Evolutionary conservation across 2,329 filamentous ascomycete species (phyloP), one percentile per base, ranked within the genome.

Genomic region (Fusarium sp.): DNA sequence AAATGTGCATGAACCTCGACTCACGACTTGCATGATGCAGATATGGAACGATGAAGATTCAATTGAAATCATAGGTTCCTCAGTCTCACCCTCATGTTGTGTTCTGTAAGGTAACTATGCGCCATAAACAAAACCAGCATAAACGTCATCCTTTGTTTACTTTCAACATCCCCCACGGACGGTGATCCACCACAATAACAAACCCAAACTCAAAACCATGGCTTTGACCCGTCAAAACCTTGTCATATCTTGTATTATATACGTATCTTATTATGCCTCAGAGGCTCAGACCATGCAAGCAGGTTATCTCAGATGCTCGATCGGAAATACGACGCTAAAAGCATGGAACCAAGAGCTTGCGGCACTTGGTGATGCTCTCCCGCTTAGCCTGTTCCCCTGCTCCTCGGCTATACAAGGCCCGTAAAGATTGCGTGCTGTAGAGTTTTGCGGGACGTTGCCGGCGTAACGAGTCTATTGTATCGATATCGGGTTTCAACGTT

Each of bases 141-240:
- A 50, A 70, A 70, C 69, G 69, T 71, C 69, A 71, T 71, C 65
- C 46, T 69, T 71, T 71, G 69, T 71, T 71, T 71, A 71, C 69
- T 63, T 71, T 57, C 53, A 38, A 23, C n/a, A 28, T 38, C 62
- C 66, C 50, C 68, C 65, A 71, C 69, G 48, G n/a, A 71, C 69
- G 57, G 20, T 23, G 62, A 67, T 69, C 65, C 66, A 69, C 66
- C 50, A 49, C 57, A 46, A 53, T 23, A 62, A 60, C 61, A 64
- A 63, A 42, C 48, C 48, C 41, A 26, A 26, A 26, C 26, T 26
- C 26, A 26, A 44, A 46, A 50, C 43, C 48, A 63, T 63, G 57
- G 37, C 39, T 59, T 68, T 31, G 44, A 46, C 57, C 37, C 42
- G 37, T 54, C 31, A 20, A 59, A 70, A 64, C 67, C 67, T 70